A percentile compares a stretch with the other conserved stretches of the same genome.
Conservation (phyloP, 2,329 filamentous ascomycete species). For the Zymoseptoria ardabiliae region DNA sequence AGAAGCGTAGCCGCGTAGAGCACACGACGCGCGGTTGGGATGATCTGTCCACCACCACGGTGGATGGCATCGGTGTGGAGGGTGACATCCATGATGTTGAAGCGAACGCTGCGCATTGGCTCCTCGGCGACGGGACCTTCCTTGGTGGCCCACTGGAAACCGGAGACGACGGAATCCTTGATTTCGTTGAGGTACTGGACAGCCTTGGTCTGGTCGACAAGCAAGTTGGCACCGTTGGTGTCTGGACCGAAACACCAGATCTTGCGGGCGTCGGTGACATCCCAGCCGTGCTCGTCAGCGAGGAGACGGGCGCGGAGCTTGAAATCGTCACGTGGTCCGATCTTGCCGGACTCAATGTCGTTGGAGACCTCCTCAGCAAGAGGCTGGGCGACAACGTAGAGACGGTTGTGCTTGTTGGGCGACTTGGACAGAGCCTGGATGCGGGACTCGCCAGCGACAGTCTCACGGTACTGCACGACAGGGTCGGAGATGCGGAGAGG, state of each 20-base stretch:
- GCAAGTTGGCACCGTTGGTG: conserved; percentile 93
- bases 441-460: conserved; percentile 73
- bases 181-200: conserved; percentile 99
- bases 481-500: conserved; percentile 97
- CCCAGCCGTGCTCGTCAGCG: conserved; percentile 96
- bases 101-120: conserved; percentile 93
- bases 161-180: conserved; percentile 98
- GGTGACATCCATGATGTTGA: conserved; percentile 99
- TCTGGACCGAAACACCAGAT: conserved; percentile 99
- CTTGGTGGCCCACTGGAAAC: conserved; percentile 99
- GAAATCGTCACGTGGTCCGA: conserved; percentile 94
- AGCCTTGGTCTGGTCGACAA: conserved; percentile 99
- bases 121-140: conserved; percentile 98
- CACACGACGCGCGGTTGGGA: conserved; percentile 95
- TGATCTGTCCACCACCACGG: conserved; percentile 98
- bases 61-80: conserved; percentile 99
- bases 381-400: conserved; percentile 90
- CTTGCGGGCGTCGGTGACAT: conserved; percentile 99
- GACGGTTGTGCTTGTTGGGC: conserved; percentile 99
- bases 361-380: conserved; percentile 84
- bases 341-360: conserved; percentile 87
- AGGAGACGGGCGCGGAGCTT: conserved; percentile 94
- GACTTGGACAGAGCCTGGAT: conserved; percentile 99
- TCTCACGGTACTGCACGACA: conserved; percentile 98
- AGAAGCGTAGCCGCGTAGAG: conserved; percentile 89